Conservation (phyloP, 257 asterid genomes). For the Pogostemon cablin region DNA sequence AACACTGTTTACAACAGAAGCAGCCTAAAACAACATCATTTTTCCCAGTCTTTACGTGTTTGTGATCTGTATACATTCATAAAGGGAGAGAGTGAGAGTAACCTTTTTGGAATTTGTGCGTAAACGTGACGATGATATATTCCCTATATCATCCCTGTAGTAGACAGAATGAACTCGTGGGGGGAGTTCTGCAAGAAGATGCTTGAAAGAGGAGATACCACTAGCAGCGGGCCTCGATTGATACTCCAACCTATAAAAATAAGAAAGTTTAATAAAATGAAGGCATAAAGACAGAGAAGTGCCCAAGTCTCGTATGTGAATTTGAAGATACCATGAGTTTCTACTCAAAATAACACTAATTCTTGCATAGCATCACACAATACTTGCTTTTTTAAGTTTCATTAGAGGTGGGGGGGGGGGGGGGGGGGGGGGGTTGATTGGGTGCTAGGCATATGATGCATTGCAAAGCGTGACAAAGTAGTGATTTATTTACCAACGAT, state of each 20-base stretch:
- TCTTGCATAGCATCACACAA: neutral
- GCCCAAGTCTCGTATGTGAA: conserved; percentile 13
- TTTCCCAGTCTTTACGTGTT: conserved; percentile 20
- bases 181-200: conserved; percentile 88
- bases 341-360: conserved; percentile 20
- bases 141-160: conserved; percentile 95
- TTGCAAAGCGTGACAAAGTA: neutral
- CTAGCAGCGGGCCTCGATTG: conserved; percentile 70
- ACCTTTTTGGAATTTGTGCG: conserved; percentile 86
- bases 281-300: conserved; percentile 22
- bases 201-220: conserved; percentile 90
- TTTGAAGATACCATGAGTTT: conserved; percentile 4
- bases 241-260: conserved; percentile 81
- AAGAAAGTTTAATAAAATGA: conserved; percentile 28
- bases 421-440: neutral
- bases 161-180: conserved; percentile 98
- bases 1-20: neutral
- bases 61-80: neutral
- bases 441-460: neutral
- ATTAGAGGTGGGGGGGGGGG: neutral
- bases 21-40: conserved; percentile 19
- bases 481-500: conserved; percentile 3
- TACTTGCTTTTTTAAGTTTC: conserved; percentile 22
- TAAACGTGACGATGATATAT: conserved; percentile 86
- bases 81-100: conserved; percentile 27